Evolutionary conservation across 306 rosid species (phyloP), one percentile per base, ranked within the genome.

Genomic region (Vigna hirtella): DNA sequence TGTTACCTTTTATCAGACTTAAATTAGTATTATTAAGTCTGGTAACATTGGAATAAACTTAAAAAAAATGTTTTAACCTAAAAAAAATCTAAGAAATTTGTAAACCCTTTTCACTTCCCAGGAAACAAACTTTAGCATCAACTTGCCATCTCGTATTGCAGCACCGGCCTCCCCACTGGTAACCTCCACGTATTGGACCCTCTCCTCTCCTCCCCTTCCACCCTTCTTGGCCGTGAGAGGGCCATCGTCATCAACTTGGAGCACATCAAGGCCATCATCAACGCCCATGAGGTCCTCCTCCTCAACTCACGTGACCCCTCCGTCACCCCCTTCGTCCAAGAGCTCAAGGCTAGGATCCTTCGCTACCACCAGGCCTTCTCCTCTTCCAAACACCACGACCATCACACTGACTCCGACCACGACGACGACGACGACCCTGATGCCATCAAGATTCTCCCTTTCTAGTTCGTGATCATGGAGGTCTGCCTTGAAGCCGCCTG

Each of bases 401-500:
- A 42, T 3, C 11, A 34, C 84, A 83, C 15, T 0, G 40, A 76
- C 0, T 3, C 34, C 1, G 87, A 87, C 68, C 88, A 47, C 9
- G 93, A 36, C 84, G 83, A 2, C 0, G 20, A 61, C 50, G 9
- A n/a, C 0, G 85, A 85, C 72, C 88, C 65, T 4, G 94, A 89
- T 20, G 88, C 89, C 57, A 78, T 88, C 81, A 95, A 93, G 87
- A 81, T 88, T 67, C 95, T 88, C 14, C 99, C 99, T 0, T 95
- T 95, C 16, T 96, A 93, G 82, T 96, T 93, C 73, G 93, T 93
- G 1, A 93, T 97, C 1, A 76, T 93, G 52, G 98, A 96, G 80
- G 93, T 96, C 3, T 93, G 97, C 79, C 98, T 95, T 30, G 99
- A 96, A 77, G 93, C 99, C 1, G 97, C 98, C 38, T 96, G 98